Conservation (phyloP, 352 stramenopile genomes). For the Pythium pectinolyticum region DNA sequence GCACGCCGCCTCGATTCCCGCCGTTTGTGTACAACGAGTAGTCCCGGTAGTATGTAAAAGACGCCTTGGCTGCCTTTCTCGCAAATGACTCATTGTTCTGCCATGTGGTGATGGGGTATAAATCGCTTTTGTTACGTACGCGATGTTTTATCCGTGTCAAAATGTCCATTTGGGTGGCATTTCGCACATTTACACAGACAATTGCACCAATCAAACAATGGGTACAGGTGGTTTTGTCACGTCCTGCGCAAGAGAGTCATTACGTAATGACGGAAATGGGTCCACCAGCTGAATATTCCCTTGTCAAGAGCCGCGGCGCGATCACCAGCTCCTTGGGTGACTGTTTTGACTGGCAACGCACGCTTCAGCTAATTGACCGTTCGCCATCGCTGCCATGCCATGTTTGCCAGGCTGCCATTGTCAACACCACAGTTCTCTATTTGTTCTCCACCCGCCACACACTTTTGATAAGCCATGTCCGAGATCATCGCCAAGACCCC, state of each 20-base stretch:
- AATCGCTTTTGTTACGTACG: not conserved
- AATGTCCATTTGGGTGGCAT: not conserved
- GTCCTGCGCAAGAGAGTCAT: not conserved
- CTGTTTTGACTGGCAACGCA: not conserved
- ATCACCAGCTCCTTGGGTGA: not conserved
- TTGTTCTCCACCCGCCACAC: not conserved
- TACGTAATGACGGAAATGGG: slow-evolving; percentile 5
- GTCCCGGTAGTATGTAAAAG: not conserved
- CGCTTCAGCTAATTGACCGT: not conserved
- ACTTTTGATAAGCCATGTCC: not conserved
- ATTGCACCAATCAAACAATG: not conserved
- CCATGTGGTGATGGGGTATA: not conserved
- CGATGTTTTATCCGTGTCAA: not conserved
- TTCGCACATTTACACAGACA: not conserved
- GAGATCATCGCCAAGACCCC: not conserved
- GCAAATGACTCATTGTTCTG: not conserved
- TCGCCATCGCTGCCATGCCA: not conserved
- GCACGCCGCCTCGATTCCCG: slow-evolving; percentile 17
- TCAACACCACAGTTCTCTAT: not conserved
- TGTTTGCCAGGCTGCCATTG: not conserved
- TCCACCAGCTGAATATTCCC: not conserved
- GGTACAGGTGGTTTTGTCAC: not conserved
- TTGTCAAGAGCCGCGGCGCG: not conserved
- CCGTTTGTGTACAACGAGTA: slow-evolving; percentile 8
- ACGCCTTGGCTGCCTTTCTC: not conserved